Evolutionary conservation across 2,329 filamentous ascomycete genomes (phyloP).

Genomic region (Leptographium procerum): DNA sequence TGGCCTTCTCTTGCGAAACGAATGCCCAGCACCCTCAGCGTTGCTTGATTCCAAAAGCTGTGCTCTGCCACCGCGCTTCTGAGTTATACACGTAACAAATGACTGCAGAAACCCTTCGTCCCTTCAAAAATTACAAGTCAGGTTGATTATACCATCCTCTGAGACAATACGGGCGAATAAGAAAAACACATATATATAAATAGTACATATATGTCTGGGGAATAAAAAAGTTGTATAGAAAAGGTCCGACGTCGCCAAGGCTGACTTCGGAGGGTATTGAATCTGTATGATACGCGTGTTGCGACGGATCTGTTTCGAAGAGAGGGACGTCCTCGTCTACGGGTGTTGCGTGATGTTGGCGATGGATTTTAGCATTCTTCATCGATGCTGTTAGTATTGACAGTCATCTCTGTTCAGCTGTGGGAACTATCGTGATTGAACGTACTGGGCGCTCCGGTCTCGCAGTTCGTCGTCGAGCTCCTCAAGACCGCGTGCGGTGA

Average conservation of each 20-base stretch:
- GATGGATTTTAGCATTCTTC: neutral
- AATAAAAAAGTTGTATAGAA: neutral
- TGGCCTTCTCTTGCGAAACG: neutral
- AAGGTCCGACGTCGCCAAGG: neutral
- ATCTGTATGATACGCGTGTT: neutral
- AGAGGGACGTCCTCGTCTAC: neutral
- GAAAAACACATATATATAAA: neutral
- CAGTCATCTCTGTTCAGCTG: neutral
- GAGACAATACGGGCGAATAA: neutral
- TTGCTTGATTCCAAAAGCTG: too few species aligned
- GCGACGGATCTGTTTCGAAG: too few species aligned
- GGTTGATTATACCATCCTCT: neutral
- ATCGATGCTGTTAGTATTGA: neutral
- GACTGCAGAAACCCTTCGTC: neutral
- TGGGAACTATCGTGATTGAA: neutral
- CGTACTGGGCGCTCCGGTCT: slow-evolving; percentile 16
- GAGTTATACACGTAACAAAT: neutral
- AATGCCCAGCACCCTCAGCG: neutral
- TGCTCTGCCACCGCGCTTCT: neutral
- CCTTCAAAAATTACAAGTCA: neutral
- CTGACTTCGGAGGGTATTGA: neutral
- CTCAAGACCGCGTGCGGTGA: slow-evolving; percentile 16
- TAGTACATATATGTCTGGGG: neutral
- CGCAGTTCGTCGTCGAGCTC: slow-evolving; percentile 19
- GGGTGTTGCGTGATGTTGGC: neutral